Percentiles rank a stretch among this genome's conserved stretches.
These are phyloP conservation scores for Tetragonia tetragonoides DNA, from an alignment of 148 eudicot species.

Conservation along the genomic window DNA sequence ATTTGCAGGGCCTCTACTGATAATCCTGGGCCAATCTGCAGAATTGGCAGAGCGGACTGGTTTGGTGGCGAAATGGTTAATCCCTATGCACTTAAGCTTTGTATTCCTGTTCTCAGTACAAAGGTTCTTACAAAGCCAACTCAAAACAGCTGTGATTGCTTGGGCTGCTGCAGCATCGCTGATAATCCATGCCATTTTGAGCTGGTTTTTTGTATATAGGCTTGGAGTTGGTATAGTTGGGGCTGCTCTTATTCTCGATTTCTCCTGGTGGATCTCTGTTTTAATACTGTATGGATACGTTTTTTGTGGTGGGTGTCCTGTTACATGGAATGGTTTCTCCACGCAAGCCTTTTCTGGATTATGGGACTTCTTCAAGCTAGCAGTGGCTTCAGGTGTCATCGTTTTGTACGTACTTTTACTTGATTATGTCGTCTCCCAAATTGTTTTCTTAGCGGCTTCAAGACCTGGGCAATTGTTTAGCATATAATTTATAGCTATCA, in stretches of 20 bases:
- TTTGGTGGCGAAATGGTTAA: slow-evolving; percentile 31
- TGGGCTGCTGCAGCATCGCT: slow-evolving; percentile 40
- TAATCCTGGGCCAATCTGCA: slow-evolving; percentile 34
- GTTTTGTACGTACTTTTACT: slow-evolving; percentile 41
- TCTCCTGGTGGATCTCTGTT: slow-evolving; percentile 54
- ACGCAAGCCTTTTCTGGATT: slow-evolving; percentile 51
- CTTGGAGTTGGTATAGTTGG: slow-evolving; percentile 55
- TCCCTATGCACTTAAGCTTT: slow-evolving; percentile 50
- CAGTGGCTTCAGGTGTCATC: slow-evolving; percentile 63
- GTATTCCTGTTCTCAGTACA: slow-evolving; percentile 50
- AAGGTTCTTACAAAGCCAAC: slow-evolving; percentile 61
- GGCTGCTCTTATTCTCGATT: slow-evolving; percentile 40
- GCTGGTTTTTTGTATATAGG: slow-evolving; percentile 53
- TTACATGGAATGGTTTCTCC: slow-evolving; percentile 68
- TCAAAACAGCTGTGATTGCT: slow-evolving; percentile 46
- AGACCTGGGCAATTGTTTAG: neutral
- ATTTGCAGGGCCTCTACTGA: slow-evolving; percentile 31
- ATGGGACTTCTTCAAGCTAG: slow-evolving; percentile 56
- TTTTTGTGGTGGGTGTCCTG: slow-evolving; percentile 49
- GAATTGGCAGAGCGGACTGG: slow-evolving; percentile 35
- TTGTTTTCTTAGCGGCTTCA: neutral
- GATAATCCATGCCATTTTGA: slow-evolving; percentile 39
- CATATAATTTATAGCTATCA: too few relatives aligned
- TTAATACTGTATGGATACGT: slow-evolving; percentile 38
- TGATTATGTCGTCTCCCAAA: neutral